These are phyloP conservation scores for Scheffersomyces insectosa DNA, from an alignment of 1,139 yeast genomes.

Conservation along the genomic window DNA sequence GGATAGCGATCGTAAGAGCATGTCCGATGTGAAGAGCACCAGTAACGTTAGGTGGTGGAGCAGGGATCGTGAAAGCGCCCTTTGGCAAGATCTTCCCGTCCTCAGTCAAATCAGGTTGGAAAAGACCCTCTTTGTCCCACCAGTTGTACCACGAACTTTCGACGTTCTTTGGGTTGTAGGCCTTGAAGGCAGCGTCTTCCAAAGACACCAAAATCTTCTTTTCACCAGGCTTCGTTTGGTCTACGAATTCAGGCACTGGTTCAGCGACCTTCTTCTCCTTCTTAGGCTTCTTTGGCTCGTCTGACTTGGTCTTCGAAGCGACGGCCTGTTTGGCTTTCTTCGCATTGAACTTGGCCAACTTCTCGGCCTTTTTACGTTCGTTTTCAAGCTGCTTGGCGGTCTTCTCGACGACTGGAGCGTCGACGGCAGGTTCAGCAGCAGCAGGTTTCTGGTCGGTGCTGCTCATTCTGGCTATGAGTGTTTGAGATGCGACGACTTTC, in stretches of 20 bases:
- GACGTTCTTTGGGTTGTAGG: conserved; percentile 88
- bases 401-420: conserved; percentile 37
- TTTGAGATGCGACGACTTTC: background rate
- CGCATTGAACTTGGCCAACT: conserved; percentile 90
- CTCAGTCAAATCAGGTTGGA: conserved; percentile 79
- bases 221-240: conserved; percentile 82
- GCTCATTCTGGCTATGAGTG: background rate
- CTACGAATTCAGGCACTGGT: conserved; percentile 79
- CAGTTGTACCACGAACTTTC: conserved; percentile 98
- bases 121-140: conserved; percentile 91
- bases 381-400: conserved; percentile 83
- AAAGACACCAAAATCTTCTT: conserved; percentile 82
- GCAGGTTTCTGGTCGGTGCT: conserved; percentile 8
- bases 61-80: conserved; percentile 88
- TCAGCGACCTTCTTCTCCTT: conserved; percentile 70
- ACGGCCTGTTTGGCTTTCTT: conserved; percentile 80
- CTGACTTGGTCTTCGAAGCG: conserved; percentile 35
- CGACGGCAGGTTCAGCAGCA: conserved; percentile 13
- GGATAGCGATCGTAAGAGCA: conserved; percentile 92
- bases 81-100: conserved; percentile 78
- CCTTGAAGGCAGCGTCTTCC: conserved; percentile 91
- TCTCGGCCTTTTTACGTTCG: conserved; percentile 96
- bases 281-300: conserved; percentile 62
- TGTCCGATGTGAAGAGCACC: conserved; percentile 99
- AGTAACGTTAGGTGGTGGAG: conserved; percentile 98